Evolutionary conservation across 331 rosid species (phyloP).

Genomic region (Stylosanthes scabra): DNA sequence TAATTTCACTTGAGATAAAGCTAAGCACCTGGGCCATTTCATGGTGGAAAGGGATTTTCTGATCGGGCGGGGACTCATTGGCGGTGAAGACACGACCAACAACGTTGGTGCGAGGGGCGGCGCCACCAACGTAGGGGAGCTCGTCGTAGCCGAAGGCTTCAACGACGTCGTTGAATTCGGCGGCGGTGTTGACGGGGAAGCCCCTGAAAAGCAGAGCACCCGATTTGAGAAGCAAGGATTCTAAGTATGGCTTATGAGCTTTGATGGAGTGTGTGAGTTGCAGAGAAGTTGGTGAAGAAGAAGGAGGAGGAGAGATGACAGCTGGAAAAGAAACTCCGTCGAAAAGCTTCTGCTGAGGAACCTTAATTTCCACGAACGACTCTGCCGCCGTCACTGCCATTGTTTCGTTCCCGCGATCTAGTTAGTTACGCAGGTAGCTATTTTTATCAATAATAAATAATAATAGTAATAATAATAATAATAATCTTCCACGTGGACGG

Average conservation of each 20-base stretch:
- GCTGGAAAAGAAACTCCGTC: slow-evolving; percentile 60
- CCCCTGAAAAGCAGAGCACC: slow-evolving; percentile 77
- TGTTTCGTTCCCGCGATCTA: neutral
- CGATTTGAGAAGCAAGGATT: slow-evolving; percentile 60
- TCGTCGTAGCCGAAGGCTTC: slow-evolving; percentile 82
- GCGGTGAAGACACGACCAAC: slow-evolving; percentile 91
- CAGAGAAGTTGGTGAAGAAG: slow-evolving; percentile 2
- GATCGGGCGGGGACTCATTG: slow-evolving; percentile 93
- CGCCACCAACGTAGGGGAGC: slow-evolving; percentile 91
- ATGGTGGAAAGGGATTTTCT: slow-evolving; percentile 88
- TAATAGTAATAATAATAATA: neutral
- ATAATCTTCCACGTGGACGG: slow-evolving; percentile 3
- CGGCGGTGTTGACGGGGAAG: slow-evolving; percentile 58
- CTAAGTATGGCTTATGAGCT: slow-evolving; percentile 50
- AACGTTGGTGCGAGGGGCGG: slow-evolving; percentile 80
- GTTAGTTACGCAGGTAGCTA: too few relatives aligned
- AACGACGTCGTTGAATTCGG: slow-evolving; percentile 81
- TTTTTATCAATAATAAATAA: too few relatives aligned
- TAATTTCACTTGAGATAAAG: too few relatives aligned
- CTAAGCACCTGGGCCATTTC: slow-evolving; percentile 86
- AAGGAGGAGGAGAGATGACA: slow-evolving; percentile 42
- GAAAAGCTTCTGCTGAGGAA: slow-evolving; percentile 63
- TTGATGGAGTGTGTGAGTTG: slow-evolving; percentile 54
- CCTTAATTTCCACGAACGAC: slow-evolving; percentile 49
- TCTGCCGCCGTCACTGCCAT: slow-evolving; percentile 33